phyloP scores from a whole-genome alignment of 1,284 basidiomycete genomes.

The Papiliotrema laurentii region DNA sequence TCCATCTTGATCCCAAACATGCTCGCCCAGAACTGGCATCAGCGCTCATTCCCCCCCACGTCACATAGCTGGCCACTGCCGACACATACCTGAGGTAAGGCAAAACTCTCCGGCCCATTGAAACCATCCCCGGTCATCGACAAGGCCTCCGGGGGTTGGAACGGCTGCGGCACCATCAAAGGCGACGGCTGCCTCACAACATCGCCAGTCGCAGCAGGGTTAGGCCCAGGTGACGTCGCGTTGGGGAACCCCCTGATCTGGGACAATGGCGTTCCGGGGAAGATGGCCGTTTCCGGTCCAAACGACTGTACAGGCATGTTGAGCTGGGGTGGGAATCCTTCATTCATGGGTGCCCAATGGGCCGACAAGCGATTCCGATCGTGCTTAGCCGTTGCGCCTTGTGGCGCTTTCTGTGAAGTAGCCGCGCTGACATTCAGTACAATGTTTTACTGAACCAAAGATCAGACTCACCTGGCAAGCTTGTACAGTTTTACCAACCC shows the following conservation, averaged over 20 bases:
- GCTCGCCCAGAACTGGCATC: constrained; percentile 36
- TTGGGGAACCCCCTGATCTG: constrained; percentile 13
- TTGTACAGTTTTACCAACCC: constrained; percentile 44
- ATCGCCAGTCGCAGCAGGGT: background rate
- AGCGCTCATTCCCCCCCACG: background rate
- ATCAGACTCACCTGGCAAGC: constrained; percentile 30
- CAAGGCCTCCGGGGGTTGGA: constrained; percentile 5
- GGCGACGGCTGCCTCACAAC: background rate
- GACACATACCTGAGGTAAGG: constrained; percentile 26
- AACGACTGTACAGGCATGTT: background rate
- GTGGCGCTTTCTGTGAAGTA: background rate
- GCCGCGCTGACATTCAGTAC: constrained; percentile 1
- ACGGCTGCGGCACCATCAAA: constrained; percentile 5
- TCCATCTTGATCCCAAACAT: constrained; percentile 45
- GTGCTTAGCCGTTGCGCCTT: background rate
- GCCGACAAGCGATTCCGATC: constrained; percentile 2
- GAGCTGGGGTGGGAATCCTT: background rate
- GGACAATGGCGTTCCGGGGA: constrained; percentile 11
- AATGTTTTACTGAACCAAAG: background rate
- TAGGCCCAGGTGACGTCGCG: constrained; percentile 2
- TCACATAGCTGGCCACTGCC: too few species aligned
- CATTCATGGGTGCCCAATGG: constrained; percentile 1
- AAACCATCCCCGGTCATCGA: constrained; percentile 10
- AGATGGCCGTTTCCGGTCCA: background rate
- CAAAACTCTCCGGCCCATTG: constrained; percentile 22